Evolutionary conservation across 768 basidiomycete genomes (phyloP).

Genomic region (Lactarius quietus): DNA sequence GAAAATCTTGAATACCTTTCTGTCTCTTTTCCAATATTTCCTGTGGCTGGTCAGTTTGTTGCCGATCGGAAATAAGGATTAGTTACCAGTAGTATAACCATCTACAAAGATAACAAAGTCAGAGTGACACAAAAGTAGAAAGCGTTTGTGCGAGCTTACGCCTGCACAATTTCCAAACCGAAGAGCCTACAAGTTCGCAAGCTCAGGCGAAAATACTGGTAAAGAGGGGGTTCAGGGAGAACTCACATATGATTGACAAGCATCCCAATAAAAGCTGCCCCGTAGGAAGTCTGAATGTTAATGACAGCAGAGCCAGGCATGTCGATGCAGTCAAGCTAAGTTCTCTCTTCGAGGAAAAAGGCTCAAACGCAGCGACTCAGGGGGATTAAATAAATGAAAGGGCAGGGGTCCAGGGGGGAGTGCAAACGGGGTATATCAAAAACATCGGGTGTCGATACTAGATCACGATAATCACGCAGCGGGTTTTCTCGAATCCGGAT

Average conservation of each 20-base stretch:
- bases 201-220: background rate
- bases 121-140: background rate
- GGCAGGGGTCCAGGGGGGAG: too few relatives aligned
- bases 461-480: too few relatives aligned
- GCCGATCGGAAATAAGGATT: too few relatives aligned
- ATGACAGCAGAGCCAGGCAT: background rate
- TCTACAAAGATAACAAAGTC: background rate
- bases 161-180: constrained; percentile 2
- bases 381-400: too few relatives aligned
- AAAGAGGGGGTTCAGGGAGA: too few relatives aligned
- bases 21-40: background rate
- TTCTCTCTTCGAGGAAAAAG: too few relatives aligned
- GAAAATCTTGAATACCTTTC: background rate
- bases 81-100: constrained; percentile 5
- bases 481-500: too few relatives aligned
- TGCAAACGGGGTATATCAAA: too few relatives aligned
- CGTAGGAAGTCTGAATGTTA: background rate
- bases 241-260: constrained; percentile 4
- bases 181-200: background rate
- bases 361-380: too few relatives aligned
- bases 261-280: background rate
- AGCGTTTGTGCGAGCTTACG: background rate
- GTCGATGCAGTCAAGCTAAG: background rate
- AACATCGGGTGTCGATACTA: too few relatives aligned
- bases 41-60: background rate